phyloP scores from a whole-genome alignment of 75 land plant genomes.

The Selaginella tamariscina region DNA sequence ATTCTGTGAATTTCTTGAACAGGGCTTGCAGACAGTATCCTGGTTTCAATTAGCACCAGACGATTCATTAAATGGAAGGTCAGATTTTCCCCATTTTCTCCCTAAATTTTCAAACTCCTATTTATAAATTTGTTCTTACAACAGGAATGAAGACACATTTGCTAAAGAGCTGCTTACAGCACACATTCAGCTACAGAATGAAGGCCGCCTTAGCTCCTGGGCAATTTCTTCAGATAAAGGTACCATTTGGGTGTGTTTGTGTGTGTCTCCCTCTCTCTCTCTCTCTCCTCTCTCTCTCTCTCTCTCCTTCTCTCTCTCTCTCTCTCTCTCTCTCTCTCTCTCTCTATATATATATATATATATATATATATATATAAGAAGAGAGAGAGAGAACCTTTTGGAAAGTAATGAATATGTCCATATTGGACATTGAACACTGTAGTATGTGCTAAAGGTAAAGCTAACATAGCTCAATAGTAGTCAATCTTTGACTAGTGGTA shows the following conservation, averaged over 20 bases:
- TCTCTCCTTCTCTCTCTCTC: too few species aligned
- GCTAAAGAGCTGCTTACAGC: constrained; percentile 48
- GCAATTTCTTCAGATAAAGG: constrained; percentile 34
- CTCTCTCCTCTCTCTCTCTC: too few species aligned
- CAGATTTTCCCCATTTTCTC: background rate
- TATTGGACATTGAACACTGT: too few species aligned
- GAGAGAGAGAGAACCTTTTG: too few species aligned
- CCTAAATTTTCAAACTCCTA: background rate
- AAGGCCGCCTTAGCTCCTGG: constrained; percentile 81
- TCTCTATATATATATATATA: too few species aligned
- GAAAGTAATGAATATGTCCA: too few species aligned
- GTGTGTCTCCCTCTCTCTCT: background rate
- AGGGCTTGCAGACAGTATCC: constrained; percentile 79
- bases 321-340: too few species aligned
- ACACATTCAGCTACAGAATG: constrained; percentile 70
- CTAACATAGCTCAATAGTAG: too few species aligned
- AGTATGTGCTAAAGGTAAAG: too few species aligned
- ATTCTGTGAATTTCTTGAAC: constrained; percentile 13
- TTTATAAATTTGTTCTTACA: constrained; percentile 2
- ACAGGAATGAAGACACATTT: constrained; percentile 36
- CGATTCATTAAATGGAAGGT: constrained; percentile 12
- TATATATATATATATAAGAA: too few species aligned
- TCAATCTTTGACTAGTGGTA: too few species aligned
- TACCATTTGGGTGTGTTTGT: too few species aligned
- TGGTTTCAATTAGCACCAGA: constrained; percentile 68